phyloP scores from a whole-genome alignment of 352 stramenopile species.

The Halophytophthora batemanensis region DNA sequence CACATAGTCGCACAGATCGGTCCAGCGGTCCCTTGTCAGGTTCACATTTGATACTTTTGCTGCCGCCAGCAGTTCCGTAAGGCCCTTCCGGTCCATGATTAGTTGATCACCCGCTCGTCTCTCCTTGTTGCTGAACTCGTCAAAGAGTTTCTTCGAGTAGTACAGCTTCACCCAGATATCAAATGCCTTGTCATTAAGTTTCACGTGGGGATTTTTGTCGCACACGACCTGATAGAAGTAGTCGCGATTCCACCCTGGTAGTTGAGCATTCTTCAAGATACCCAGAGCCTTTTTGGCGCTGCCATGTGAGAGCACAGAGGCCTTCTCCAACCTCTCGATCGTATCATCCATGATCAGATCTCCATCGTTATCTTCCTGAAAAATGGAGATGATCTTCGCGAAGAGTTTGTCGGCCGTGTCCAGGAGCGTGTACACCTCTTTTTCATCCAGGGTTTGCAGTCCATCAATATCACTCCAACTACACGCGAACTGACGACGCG shows the following conservation, averaged over 20 bases:
- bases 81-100: constrained; percentile 39
- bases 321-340: constrained; percentile 28
- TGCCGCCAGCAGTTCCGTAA: constrained; percentile 34
- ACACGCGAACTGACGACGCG: constrained; percentile 49
- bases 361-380: constrained; percentile 31
- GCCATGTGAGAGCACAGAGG: constrained; percentile 25
- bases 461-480: constrained; percentile 49
- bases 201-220: constrained; percentile 23
- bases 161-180: constrained; percentile 46
- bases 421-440: constrained; percentile 45
- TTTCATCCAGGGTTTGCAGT: constrained; percentile 31
- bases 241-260: constrained; percentile 31
- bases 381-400: constrained; percentile 36
- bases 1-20: constrained; percentile 35
- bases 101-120: too few species aligned
- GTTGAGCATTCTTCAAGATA: constrained; percentile 15
- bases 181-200: constrained; percentile 37
- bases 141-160: constrained; percentile 52
- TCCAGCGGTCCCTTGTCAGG: constrained; percentile 42
- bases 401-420: constrained; percentile 50
- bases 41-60: constrained; percentile 38
- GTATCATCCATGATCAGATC: constrained; percentile 35
- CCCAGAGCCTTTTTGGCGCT: constrained; percentile 24
- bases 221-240: constrained; percentile 41
- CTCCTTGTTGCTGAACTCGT: constrained; percentile 32